Evolutionary conservation across 495 filamentous ascomycete genomes (phyloP), one percentile per base, ranked within the genome.

Genomic region (Cenococcum geophilum): DNA sequence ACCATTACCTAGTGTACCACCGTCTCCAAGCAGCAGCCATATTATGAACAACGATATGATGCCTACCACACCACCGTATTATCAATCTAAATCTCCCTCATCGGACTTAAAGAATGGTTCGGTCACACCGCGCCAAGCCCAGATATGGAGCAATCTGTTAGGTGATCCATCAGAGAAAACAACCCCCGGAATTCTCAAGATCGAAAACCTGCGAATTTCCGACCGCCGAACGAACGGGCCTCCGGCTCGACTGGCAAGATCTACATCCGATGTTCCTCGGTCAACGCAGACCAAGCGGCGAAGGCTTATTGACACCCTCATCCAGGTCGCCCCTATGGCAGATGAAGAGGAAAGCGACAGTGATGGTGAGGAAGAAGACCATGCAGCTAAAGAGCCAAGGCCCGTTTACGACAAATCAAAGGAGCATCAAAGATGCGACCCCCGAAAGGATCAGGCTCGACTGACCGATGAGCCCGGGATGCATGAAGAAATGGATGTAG

Each of bases 281-380:
- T 40, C 57, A 23, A 56, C 62, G 12, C 52, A 20, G 23, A 47
- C 60, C 1, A 45, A 62, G 9, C 62, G 68, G 36, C 51, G 64
- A 1, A 60, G 70, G 27, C 62, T 74, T 6, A 68, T 74, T 11
- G 71, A 73, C 49, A 64, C 63, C 6, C 60, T 74, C 4, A 72
- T 57, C 36, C 61, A 69, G 5, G 62, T 64, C 23, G 64, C 53
- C 10, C 37, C 62, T 20, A 43, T 34, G 22, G 66, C 62, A 32
- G 64, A 67, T 32, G 64, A 64, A 42, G 58, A 57, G 18, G 65
- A 56, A 32, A 58, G 51, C 36, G 69, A 64, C 27, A 61, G 40
- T 51, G 66, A 63, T 16, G 57, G 5, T 5, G 45, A 55, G 14
- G 36, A 65, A 5, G 61, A 68, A 32, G 58, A 68, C 23, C 58